Conservation (phyloP, 176 grass and related monocot genomes). For the Oryza glaberrima region DNA sequence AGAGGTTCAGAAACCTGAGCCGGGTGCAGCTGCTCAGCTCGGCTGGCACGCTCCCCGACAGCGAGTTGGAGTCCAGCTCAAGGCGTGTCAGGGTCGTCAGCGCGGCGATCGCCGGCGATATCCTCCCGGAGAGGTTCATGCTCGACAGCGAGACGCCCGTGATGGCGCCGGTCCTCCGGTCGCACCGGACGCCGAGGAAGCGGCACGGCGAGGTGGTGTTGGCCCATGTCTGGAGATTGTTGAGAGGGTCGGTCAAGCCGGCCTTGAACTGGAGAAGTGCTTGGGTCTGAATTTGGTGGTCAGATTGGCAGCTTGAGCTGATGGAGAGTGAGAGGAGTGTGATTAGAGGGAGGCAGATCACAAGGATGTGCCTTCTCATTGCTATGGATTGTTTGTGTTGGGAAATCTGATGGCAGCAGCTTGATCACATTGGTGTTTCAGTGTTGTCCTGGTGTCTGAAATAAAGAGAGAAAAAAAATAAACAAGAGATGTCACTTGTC, state of each 20-base stretch:
- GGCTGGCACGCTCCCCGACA: conserved; percentile 57
- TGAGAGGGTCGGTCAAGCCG: conserved; percentile 59
- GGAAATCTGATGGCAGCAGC: conserved; percentile 19
- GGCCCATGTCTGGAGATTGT: conserved; percentile 70
- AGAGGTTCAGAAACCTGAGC: conserved; percentile 71
- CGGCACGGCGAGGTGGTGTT: conserved; percentile 52
- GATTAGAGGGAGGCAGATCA: conserved; percentile 41
- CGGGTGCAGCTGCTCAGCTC: conserved; percentile 50
- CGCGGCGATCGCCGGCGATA: conserved; percentile 54
- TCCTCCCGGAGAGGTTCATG: conserved; percentile 68
- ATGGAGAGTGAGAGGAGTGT: conserved; percentile 43
- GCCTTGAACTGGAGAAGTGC: conserved; percentile 76
- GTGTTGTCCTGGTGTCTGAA: background rate
- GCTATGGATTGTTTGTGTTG: background rate
- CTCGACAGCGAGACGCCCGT: conserved; percentile 57
- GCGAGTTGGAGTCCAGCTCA: conserved; percentile 56
- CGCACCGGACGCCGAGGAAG: conserved; percentile 65
- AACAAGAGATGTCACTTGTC: background rate
- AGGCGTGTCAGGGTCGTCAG: conserved; percentile 45
- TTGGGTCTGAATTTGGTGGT: conserved; percentile 32
- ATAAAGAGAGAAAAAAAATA: background rate
- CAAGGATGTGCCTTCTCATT: conserved; percentile 44
- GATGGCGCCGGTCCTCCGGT: conserved; percentile 34
- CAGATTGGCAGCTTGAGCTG: conserved; percentile 47
- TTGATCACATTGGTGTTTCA: conserved; percentile 33